phyloP scores from a whole-genome alignment of 768 basidiomycete species.

The Lactarius hengduanensis region DNA sequence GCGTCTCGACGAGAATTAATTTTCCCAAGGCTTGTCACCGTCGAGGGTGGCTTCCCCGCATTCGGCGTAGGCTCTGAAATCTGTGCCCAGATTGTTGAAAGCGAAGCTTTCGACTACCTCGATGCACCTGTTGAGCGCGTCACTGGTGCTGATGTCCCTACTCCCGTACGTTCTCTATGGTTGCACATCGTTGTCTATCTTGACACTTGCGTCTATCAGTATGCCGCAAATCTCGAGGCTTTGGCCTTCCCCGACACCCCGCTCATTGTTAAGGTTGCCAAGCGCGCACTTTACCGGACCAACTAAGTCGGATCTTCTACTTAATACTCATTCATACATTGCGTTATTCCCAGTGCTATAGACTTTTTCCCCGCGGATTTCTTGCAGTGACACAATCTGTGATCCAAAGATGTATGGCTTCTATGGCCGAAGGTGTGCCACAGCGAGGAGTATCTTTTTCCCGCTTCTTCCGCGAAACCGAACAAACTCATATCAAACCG shows the following conservation, averaged over 20 bases:
- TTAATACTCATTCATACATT: constrained; percentile 22
- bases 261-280: constrained; percentile 90
- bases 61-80: constrained; percentile 99
- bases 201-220: constrained; percentile 46
- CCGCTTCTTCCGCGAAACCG: not conserved
- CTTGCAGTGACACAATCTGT: not conserved
- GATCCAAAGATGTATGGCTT: not conserved
- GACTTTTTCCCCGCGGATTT: constrained; percentile 15
- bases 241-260: constrained; percentile 93
- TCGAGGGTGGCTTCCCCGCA: constrained; percentile 97
- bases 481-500: constrained; percentile 10
- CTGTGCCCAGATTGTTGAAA: constrained; percentile 95
- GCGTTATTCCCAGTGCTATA: constrained; percentile 28
- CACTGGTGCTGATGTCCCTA: constrained; percentile 96
- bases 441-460: not conserved
- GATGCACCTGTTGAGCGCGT: constrained; percentile 98
- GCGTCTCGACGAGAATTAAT: constrained; percentile 14
- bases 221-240: constrained; percentile 84
- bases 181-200: constrained; percentile 17
- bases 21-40: constrained; percentile 73
- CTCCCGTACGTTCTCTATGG: constrained; percentile 64
- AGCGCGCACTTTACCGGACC: constrained; percentile 87
- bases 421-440: not conserved
- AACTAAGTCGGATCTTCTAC: constrained; percentile 49
- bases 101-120: constrained; percentile 96